A percentile compares a stretch with the other conserved stretches of the same genome.
Evolutionary conservation across 192 early-diverging fungal genomes (phyloP).

Genomic region (Globomyces pollinis-pini): DNA sequence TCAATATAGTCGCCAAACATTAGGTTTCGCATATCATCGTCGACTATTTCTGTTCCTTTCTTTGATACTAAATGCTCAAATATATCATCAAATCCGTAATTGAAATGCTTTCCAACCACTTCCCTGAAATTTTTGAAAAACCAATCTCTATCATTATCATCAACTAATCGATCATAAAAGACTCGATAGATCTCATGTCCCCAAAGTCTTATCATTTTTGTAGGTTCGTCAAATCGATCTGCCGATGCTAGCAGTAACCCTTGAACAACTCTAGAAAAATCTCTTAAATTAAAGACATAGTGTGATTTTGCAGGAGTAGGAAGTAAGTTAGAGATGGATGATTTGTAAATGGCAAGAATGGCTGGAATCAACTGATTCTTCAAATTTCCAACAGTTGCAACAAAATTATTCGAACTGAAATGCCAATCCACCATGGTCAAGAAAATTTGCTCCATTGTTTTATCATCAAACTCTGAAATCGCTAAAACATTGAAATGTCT

Average conservation of each 20-base stretch:
- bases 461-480: conserved; percentile 46
- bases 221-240: conserved; percentile 35
- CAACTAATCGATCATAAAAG: conserved; percentile 52
- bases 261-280: conserved; percentile 49
- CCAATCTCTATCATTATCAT: conserved; percentile 47
- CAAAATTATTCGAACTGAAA: conserved; percentile 34
- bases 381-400: conserved; percentile 18
- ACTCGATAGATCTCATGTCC: conserved; percentile 50
- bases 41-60: conserved; percentile 46
- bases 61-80: conserved; percentile 43
- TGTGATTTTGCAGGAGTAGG: conserved; percentile 54
- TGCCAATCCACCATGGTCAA: conserved; percentile 52
- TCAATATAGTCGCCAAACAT: conserved; percentile 55
- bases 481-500: conserved; percentile 50
- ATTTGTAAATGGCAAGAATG: conserved; percentile 43
- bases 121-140: conserved; percentile 45
- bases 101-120: conserved; percentile 34
- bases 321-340: conserved; percentile 43
- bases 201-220: conserved; percentile 48
- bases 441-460: conserved; percentile 49
- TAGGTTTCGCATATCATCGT: conserved; percentile 50
- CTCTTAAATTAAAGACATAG: conserved; percentile 53
- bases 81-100: conserved; percentile 35
- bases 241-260: conserved; percentile 41
- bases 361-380: conserved; percentile 33